phyloP scores from a whole-genome alignment of 2,329 filamentous ascomycete species.

The Ophiostoma sp. region DNA sequence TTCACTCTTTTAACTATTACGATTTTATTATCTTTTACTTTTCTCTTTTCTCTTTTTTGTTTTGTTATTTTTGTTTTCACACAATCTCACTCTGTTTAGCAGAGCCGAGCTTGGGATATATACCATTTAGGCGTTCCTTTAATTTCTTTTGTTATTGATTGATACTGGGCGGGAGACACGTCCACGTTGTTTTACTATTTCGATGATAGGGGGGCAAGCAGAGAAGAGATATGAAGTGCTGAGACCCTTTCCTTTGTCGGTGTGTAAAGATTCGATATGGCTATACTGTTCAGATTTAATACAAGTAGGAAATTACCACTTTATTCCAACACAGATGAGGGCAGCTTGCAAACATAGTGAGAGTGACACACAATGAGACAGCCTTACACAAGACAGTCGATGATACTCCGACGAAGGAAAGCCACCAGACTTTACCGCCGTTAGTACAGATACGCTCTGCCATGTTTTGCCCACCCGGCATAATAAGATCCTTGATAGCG shows the following conservation, averaged over 20 bases:
- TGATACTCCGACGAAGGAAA: neutral
- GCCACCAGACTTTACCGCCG: neutral
- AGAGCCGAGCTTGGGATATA: constrained; percentile 21
- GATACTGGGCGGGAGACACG: neutral
- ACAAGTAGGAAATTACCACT: constrained; percentile 20
- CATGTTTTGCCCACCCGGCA: neutral
- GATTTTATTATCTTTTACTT: constrained; percentile 12
- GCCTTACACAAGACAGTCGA: too few species aligned
- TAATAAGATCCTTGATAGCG: too few species aligned
- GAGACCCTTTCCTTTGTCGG: constrained; percentile 6
- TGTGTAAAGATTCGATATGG: constrained; percentile 6
- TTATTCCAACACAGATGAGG: constrained; percentile 13
- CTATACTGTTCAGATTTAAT: constrained; percentile 19
- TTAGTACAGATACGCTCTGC: neutral
- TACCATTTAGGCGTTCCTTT: constrained; percentile 23
- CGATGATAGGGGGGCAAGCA: neutral
- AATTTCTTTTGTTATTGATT: constrained; percentile 10
- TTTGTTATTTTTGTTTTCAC: constrained; percentile 21
- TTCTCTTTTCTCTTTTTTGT: constrained; percentile 15
- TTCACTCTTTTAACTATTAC: constrained; percentile 25
- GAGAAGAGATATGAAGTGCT: neutral
- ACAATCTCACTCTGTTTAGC: constrained; percentile 18
- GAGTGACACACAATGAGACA: neutral
- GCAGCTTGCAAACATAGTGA: neutral
- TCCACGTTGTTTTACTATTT: constrained; percentile 3